Evolutionary conservation across 768 basidiomycete genomes (phyloP).

Genomic region (Rhodotorula diobovata): DNA sequence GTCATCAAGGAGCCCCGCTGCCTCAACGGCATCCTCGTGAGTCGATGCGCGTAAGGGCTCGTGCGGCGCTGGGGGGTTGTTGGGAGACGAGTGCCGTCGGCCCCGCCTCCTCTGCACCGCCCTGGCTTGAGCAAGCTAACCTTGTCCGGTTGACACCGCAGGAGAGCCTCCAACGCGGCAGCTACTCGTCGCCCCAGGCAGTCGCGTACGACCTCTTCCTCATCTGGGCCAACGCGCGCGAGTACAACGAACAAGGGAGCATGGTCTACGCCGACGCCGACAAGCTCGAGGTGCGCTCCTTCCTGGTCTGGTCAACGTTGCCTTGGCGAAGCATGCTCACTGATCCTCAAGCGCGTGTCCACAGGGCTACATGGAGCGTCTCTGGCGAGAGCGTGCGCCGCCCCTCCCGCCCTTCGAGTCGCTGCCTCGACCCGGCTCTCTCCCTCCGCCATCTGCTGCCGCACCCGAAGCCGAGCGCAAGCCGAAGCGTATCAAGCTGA

Average conservation of each 20-base stretch:
- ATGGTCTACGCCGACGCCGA: slow-evolving; percentile 36
- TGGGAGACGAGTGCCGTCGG: too few species aligned
- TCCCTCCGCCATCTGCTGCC: neutral
- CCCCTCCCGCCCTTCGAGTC: slow-evolving; percentile 35
- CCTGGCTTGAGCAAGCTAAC: neutral
- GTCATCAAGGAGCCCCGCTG: slow-evolving; percentile 33
- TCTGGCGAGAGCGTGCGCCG: slow-evolving; percentile 25
- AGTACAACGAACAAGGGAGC: slow-evolving; percentile 38
- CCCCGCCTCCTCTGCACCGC: neutral
- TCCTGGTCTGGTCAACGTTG: too few species aligned
- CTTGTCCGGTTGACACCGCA: neutral
- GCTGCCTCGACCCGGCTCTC: slow-evolving; percentile 22
- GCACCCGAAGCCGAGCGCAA: slow-evolving; percentile 9
- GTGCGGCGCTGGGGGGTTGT: too few species aligned
- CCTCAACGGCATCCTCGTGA: slow-evolving; percentile 20
- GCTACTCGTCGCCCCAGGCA: slow-evolving; percentile 20
- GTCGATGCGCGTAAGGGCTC: neutral
- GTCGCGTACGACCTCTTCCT: slow-evolving; percentile 39
- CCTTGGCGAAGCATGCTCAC: too few species aligned
- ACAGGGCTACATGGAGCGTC: slow-evolving; percentile 26
- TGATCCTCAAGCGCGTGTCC: neutral
- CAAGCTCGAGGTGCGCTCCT: slow-evolving; percentile 30
- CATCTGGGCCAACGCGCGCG: slow-evolving; percentile 35
- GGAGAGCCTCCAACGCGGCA: slow-evolving; percentile 23
- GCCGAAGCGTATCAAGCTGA: slow-evolving; percentile 33